These are phyloP conservation scores for Nakazawaea wickerhamii DNA, from an alignment of 805 yeast genomes.

Conservation along the genomic window DNA sequence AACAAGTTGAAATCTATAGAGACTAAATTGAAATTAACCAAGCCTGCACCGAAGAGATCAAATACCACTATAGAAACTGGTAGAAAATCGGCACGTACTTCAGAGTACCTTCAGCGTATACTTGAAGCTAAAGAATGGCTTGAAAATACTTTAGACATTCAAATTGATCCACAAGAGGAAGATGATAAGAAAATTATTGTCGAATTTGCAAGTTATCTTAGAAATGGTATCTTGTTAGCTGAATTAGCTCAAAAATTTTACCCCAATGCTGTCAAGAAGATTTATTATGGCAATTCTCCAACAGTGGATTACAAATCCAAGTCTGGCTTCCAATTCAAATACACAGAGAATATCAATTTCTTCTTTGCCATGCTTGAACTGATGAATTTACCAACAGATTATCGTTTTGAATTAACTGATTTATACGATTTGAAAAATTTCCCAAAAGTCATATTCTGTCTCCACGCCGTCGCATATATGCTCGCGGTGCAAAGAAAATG, in stretches of 20 bases:
- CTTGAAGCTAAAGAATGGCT: slow-evolving; percentile 48
- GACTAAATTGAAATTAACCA: slow-evolving; percentile 18
- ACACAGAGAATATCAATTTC: slow-evolving; percentile 86
- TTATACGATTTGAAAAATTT: slow-evolving; percentile 86
- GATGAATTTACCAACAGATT: slow-evolving; percentile 78
- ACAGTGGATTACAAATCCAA: slow-evolving; percentile 23
- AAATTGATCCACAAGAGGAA: slow-evolving; percentile 21
- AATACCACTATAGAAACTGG: slow-evolving; percentile 8
- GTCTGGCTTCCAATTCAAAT: slow-evolving; percentile 65
- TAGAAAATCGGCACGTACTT: slow-evolving; percentile 18
- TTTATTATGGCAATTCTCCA: slow-evolving; percentile 43
- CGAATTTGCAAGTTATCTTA: slow-evolving; percentile 54
- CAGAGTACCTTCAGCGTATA: slow-evolving; percentile 49
- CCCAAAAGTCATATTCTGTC: slow-evolving; percentile 89
- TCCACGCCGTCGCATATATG: slow-evolving; percentile 82
- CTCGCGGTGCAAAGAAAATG: slow-evolving; percentile 53
- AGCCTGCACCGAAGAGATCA: slow-evolving; percentile 5
- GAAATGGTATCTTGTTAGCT: slow-evolving; percentile 85
- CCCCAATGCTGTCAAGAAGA: slow-evolving; percentile 53
- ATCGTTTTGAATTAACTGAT: slow-evolving; percentile 88
- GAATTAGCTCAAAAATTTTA: slow-evolving; percentile 67
- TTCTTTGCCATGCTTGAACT: slow-evolving; percentile 68
- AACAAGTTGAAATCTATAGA: slow-evolving; percentile 27
- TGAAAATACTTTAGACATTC: slow-evolving; percentile 25
- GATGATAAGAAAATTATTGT: slow-evolving; percentile 34